phyloP scores from a whole-genome alignment of 129 eudicot species.

The Pittosporum tobira region DNA sequence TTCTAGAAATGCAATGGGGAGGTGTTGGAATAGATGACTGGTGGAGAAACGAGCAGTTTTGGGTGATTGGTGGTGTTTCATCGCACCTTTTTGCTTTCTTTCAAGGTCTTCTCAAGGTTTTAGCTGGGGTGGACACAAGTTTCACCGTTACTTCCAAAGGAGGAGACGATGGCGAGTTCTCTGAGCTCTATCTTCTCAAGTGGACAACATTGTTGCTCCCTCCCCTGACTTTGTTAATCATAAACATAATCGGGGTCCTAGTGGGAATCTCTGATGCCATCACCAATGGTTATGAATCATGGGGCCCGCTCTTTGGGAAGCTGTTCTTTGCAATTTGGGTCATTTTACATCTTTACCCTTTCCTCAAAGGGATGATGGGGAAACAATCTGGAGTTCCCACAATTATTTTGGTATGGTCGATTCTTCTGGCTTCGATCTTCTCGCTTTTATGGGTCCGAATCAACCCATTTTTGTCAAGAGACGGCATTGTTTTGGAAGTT shows the following conservation, averaged over 20 bases:
- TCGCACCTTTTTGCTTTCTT: slow-evolving; percentile 66
- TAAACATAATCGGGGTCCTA: slow-evolving; percentile 52
- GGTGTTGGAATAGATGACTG: slow-evolving; percentile 55
- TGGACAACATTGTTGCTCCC: slow-evolving; percentile 75
- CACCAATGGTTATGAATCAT: slow-evolving; percentile 73
- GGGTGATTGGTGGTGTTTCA: slow-evolving; percentile 78
- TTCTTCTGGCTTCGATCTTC: too few relatives aligned
- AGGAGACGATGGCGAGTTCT: slow-evolving; percentile 59
- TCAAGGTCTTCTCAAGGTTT: slow-evolving; percentile 73
- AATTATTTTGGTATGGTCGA: slow-evolving; percentile 73
- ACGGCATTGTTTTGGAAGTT: slow-evolving; percentile 55
- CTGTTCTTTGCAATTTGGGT: slow-evolving; percentile 86
- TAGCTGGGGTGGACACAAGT: slow-evolving; percentile 79
- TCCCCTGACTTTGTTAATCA: slow-evolving; percentile 47
- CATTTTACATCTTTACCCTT: too few relatives aligned
- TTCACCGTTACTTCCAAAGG: slow-evolving; percentile 68
- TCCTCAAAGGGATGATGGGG: slow-evolving; percentile 90
- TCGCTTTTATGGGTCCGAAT: slow-evolving; percentile 71
- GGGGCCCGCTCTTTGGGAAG: too few relatives aligned
- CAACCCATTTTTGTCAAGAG: slow-evolving; percentile 55
- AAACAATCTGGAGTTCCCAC: slow-evolving; percentile 58
- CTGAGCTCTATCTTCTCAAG: slow-evolving; percentile 63
- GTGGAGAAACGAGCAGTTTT: too few relatives aligned
- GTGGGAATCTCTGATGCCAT: slow-evolving; percentile 67
- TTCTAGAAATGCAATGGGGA: slow-evolving; percentile 80